Evolutionary conservation across 1,284 basidiomycete species (phyloP), one percentile per base, ranked within the genome.

Genomic region (Ganoderma lingzhi): DNA sequence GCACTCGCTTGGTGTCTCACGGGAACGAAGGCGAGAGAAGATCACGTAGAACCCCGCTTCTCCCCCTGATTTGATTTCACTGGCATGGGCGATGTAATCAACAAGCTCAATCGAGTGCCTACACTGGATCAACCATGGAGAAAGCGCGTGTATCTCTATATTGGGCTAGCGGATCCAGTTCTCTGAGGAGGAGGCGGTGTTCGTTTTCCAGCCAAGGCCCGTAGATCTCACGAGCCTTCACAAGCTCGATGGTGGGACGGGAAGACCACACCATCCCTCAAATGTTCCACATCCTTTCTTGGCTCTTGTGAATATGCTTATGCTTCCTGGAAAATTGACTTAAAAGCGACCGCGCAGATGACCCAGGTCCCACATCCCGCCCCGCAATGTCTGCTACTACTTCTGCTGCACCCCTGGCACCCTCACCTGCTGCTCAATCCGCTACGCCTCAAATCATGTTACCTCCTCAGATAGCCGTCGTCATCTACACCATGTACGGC

Each of bases 401-500:
- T 12, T 32, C 53, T 4, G 9, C 56, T 10, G 35, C 19, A 9
- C 74, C 61, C 66, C 75, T 59, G 59, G 64, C 70, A 9, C 64
- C 74, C 37, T 55, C 71, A 45, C 63, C 74, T 67, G 53, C 73
- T n/a, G 66, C 70, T 56, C 64, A 68, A 32, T 12, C 73, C 65
- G 53, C 73, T 10, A 41, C 72, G 58, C 58, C 62, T 35, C 2
- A 67, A 65, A 62, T 75, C 65, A 82, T 80, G 78, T 73, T 76
- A 35, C 63, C 76, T 35, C 90, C 92, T 62, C 89, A 87, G 77
- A 85, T 94, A 77, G 94, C 92, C 67, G 93, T 96, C 76, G 81
- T 94, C 76, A 91, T 94, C 85, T 96, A 96, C 85, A 84, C 90
- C 68, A 87, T 93, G 82, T 95, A 93, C 79, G 93, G 93, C 74